A percentile compares a stretch with the other conserved stretches of the same genome.
These are phyloP conservation scores for Cryptococcus sp. DNA, from an alignment of 1,284 basidiomycete species.

Conservation along the genomic window DNA sequence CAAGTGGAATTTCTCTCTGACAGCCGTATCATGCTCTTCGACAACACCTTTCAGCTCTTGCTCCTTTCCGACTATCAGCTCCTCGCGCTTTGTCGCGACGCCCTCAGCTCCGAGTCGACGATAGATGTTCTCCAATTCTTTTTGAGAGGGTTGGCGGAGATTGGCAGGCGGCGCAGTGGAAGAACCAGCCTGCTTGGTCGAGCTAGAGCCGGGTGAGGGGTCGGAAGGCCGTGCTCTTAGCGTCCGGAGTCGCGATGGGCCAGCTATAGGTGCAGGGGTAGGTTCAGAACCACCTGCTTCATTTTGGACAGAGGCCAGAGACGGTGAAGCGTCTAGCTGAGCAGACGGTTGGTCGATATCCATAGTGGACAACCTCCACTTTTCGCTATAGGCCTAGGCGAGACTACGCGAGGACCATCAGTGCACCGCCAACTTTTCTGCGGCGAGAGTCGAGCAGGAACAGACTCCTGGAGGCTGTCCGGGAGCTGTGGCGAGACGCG, in stretches of 20 bases:
- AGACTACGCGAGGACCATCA: not conserved
- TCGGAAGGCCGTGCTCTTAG: slow-evolving; percentile 28
- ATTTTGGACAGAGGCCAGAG: not conserved
- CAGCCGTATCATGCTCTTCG: slow-evolving; percentile 72
- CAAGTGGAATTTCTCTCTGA: slow-evolving; percentile 82
- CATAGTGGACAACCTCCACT: slow-evolving; percentile 42
- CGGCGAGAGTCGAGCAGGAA: not conserved
- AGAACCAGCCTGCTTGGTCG: not conserved
- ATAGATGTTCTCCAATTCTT: slow-evolving; percentile 31
- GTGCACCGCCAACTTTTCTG: not conserved
- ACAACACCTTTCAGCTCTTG: slow-evolving; percentile 62
- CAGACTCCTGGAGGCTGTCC: not conserved
- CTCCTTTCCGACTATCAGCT: slow-evolving; percentile 63
- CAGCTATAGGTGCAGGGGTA: too few species aligned
- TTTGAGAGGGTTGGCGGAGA: slow-evolving; percentile 13
- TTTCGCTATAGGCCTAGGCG: not conserved
- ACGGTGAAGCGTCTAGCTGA: not conserved
- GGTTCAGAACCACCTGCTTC: not conserved
- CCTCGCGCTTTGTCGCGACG: slow-evolving; percentile 43
- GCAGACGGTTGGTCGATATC: slow-evolving; percentile 2
- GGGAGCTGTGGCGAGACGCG: too few species aligned
- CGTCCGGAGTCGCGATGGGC: slow-evolving; percentile 6
- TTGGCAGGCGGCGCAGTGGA: not conserved
- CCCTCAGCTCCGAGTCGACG: slow-evolving; percentile 30
- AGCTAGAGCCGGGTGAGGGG: not conserved